A percentile compares a stretch with the other conserved stretches of the same genome.
Evolutionary conservation across 257 asterid genomes (phyloP).

Genomic region (Catharanthus roseus): DNA sequence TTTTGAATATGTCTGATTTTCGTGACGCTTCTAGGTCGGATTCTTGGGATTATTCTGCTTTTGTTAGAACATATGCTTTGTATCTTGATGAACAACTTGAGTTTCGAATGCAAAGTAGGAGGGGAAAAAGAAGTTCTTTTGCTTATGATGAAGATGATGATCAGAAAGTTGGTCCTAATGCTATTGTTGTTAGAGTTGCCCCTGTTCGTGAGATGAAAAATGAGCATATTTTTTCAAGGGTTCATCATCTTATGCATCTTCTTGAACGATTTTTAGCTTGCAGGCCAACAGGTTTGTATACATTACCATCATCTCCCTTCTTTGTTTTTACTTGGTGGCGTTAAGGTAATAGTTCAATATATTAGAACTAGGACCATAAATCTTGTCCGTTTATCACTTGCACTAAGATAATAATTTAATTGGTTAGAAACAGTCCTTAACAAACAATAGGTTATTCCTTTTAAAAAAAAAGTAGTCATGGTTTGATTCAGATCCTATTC

Average conservation of each 20-base stretch:
- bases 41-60: slow-evolving; percentile 89
- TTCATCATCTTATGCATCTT: slow-evolving; percentile 66
- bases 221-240: slow-evolving; percentile 50
- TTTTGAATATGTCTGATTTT: slow-evolving; percentile 85
- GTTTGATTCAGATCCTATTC: too few species aligned
- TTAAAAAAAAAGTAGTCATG: too few species aligned
- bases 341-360: too few species aligned
- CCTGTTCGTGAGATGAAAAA: slow-evolving; percentile 58
- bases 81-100: slow-evolving; percentile 84
- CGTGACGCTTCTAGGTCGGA: slow-evolving; percentile 49
- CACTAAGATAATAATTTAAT: too few species aligned
- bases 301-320: too few species aligned
- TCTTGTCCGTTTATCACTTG: too few species aligned
- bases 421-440: too few species aligned
- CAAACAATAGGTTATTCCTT: too few species aligned
- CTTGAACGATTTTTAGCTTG: slow-evolving; percentile 76
- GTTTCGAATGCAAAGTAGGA: slow-evolving; percentile 55
- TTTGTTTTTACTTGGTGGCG: too few species aligned
- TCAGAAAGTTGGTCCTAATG: slow-evolving; percentile 18
- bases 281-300: slow-evolving; percentile 72
- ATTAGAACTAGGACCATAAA: too few species aligned
- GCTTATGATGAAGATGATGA: slow-evolving; percentile 31
- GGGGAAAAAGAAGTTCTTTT: slow-evolving; percentile 55
- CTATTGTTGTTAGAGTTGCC: slow-evolving; percentile 26
- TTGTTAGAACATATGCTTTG: slow-evolving; percentile 66